Evolutionary conservation across 2,329 filamentous ascomycete genomes (phyloP), one percentile per base, ranked within the genome.

Genomic region (Kalaharituber pfeilii): DNA sequence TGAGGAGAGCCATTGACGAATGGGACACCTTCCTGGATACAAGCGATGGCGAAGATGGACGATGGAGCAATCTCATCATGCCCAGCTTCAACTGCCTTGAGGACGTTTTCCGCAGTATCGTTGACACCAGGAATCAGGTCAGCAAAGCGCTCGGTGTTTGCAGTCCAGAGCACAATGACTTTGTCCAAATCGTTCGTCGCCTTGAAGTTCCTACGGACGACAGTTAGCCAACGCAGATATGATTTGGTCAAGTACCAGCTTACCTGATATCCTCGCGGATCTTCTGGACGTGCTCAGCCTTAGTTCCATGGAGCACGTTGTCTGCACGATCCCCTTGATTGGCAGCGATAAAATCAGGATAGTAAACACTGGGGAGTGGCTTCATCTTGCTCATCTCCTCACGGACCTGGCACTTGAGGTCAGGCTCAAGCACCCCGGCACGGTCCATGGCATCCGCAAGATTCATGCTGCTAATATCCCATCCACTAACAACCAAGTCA

Each of bases 1-100:
- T 98, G 91, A 29, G 91, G 91, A 60, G 91, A 98, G 56, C 91
- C 91, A 71, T 98, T 98, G 81, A 98, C 95, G 76, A 98, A 98
- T 2, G 91, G 89, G 11, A 80, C 78, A 29, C 79, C 75, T 68
- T 98, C 91, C 42, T 95, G 78, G 65, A 96, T 94, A 67, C 80
- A 91, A 52, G 91, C 89, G 52, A 98, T 86, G 9, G 91, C 87
- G 66, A 98, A 98, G 65, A 98, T 78, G 51, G 89, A 96, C 22
- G 91, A 96, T 27, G 91, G 91, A 15, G 91, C 78, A n/a, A 98
- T 78, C 68, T 98, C 91, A 59, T 81, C 78, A 67, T 98, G 87
- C 45, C 89, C 87, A 59, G 75, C 68, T 71, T 89, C 81, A 67
- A 98, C 94, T 51, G 91, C 75, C 67, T 83, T 82, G 68, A 96